Evolutionary conservation across 2,329 filamentous ascomycete genomes (phyloP).

Genomic region (Fusarium equiseti): DNA sequence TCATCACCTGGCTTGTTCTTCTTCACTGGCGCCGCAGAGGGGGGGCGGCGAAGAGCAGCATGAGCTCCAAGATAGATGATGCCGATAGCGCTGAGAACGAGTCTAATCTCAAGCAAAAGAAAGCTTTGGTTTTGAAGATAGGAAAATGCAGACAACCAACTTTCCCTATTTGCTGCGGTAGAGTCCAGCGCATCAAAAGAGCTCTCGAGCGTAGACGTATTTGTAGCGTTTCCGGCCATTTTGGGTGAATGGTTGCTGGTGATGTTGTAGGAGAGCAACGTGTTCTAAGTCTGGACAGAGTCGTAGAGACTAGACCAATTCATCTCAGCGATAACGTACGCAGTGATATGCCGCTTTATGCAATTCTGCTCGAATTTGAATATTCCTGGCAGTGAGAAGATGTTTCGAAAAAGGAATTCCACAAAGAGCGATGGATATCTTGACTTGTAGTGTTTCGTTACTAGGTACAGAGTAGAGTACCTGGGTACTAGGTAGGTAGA

Average conservation of each 20-base stretch:
- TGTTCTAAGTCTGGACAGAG: slow-evolving; percentile 32
- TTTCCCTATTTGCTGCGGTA: slow-evolving; percentile 43
- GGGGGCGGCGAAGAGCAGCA: slow-evolving; percentile 84
- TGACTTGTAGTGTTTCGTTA: not conserved
- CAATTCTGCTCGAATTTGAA: no score
- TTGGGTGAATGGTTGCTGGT: slow-evolving; percentile 1
- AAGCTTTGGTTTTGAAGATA: slow-evolving; percentile 55
- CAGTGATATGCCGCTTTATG: not conserved
- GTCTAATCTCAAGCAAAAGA: slow-evolving; percentile 60
- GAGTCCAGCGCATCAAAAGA: slow-evolving; percentile 50
- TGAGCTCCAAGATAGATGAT: slow-evolving; percentile 89
- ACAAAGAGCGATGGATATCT: not conserved
- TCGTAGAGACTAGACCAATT: not conserved
- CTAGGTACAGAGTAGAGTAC: no score
- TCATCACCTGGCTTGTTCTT: slow-evolving; percentile 58
- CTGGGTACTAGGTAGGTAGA: not conserved
- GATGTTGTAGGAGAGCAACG: slow-evolving; percentile 32
- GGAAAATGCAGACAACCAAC: slow-evolving; percentile 45
- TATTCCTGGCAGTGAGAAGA: not conserved
- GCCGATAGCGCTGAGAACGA: slow-evolving; percentile 76
- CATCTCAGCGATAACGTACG: slow-evolving; percentile 3
- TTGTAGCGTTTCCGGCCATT: slow-evolving; percentile 46
- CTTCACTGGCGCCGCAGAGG: slow-evolving; percentile 76
- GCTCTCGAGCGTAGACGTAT: slow-evolving; percentile 21
- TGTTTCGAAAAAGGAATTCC: not conserved